A percentile compares a stretch with the other conserved stretches of the same genome.
Evolutionary conservation across 1,284 basidiomycete species (phyloP).

Genomic region (Sporisorium graminicola): DNA sequence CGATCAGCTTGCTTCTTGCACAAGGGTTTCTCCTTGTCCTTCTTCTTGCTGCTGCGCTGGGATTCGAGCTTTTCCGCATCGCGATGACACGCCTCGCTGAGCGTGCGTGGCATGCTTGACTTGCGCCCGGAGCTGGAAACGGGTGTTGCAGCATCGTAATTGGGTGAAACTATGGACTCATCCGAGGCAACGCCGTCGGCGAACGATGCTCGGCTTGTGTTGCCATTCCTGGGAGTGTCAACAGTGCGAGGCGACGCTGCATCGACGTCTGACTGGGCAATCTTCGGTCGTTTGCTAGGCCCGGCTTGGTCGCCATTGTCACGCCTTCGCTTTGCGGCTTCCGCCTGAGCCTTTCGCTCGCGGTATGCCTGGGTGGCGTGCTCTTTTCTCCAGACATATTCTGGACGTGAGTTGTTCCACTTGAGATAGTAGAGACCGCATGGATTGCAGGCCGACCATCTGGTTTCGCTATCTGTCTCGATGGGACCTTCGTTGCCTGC

Average conservation of each 20-base stretch:
- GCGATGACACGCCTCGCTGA: constrained; percentile 50
- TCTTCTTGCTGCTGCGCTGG: constrained; percentile 37
- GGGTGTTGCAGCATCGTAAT: constrained; percentile 26
- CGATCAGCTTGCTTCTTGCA: constrained; percentile 48
- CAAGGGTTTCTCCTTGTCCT: constrained; percentile 34
- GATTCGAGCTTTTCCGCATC: constrained; percentile 47
- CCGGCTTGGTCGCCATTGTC: constrained; percentile 10
- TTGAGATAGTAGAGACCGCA: constrained; percentile 65
- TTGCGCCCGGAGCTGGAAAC: constrained; percentile 28
- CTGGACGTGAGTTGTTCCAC: constrained; percentile 56
- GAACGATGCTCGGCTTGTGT: constrained; percentile 3
- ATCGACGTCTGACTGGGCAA: constrained; percentile 25
- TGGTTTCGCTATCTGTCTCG: constrained; percentile 48
- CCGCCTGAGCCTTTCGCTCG: constrained; percentile 33
- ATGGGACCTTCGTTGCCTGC: constrained; percentile 20
- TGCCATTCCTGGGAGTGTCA: constrained; percentile 18
- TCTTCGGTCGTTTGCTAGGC: constrained; percentile 26
- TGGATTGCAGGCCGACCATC: constrained; percentile 65
- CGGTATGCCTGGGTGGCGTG: constrained; percentile 38
- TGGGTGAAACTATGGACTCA: constrained; percentile 29
- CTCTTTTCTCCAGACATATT: constrained; percentile 55
- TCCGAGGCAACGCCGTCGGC: constrained; percentile 13
- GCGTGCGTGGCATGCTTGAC: constrained; percentile 44
- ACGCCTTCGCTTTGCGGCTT: constrained; percentile 30
- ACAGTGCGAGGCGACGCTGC: constrained; percentile 28